Conservation (phyloP, 306 rosid genomes). For the Dryas alaskensis region DNA sequence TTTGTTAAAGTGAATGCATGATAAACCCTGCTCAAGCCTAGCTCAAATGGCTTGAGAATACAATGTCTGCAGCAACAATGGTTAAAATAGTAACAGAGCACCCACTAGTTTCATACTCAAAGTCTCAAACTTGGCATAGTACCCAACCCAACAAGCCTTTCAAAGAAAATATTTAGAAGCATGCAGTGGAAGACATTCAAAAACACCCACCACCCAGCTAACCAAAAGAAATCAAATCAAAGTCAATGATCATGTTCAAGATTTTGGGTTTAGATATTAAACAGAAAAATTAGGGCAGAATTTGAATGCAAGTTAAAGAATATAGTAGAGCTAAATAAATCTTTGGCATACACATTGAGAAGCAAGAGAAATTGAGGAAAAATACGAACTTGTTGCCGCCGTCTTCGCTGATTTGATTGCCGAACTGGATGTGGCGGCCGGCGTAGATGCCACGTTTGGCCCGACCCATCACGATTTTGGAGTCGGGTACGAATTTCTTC, state of each 20-base stretch:
- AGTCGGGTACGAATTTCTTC: constrained; percentile 61
- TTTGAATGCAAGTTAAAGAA: not conserved
- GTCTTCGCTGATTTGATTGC: constrained; percentile 82
- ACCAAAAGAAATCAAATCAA: not conserved
- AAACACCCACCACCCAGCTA: not conserved
- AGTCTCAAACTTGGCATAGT: not conserved
- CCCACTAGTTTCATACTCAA: not conserved
- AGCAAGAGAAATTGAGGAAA: constrained; percentile 1
- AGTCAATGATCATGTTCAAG: not conserved
- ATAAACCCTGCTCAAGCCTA: not conserved
- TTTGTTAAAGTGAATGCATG: not conserved
- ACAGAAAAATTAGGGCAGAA: not conserved
- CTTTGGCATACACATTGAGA: not conserved
- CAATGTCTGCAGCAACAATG: not conserved
- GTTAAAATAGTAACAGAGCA: not conserved
- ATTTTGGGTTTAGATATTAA: not conserved
- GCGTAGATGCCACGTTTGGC: constrained; percentile 91
- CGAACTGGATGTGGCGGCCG: constrained; percentile 85
- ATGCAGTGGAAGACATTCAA: not conserved
- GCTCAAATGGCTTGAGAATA: not conserved
- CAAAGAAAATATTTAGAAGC: not conserved
- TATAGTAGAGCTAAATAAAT: not conserved
- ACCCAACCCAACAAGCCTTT: not conserved
- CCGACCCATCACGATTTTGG: constrained; percentile 73
- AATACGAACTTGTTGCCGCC: constrained; percentile 86